Evolutionary conservation across 306 rosid species (phyloP).

Genomic region (Quercus dentata): DNA sequence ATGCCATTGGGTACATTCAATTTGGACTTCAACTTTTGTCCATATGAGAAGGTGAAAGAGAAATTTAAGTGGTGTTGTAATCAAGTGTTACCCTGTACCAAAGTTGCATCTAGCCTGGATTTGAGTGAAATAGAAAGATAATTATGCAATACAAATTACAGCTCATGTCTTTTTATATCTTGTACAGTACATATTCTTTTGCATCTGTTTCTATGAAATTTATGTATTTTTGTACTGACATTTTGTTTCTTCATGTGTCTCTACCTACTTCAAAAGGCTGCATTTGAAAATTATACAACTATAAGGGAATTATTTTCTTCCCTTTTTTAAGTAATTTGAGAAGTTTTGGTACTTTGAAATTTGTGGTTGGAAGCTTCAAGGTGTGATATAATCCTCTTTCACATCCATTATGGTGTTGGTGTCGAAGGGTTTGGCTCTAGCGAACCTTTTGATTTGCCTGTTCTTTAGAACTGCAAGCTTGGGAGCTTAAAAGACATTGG

Average conservation of each 20-base stretch:
- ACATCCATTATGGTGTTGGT: not conserved
- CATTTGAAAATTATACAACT: not conserved
- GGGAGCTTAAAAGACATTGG: not conserved
- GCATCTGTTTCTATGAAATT: not conserved
- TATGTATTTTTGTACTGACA: not conserved
- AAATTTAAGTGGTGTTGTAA: not conserved
- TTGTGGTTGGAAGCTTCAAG: not conserved
- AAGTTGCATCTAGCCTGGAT: not conserved
- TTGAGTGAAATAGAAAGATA: not conserved
- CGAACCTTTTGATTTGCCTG: not conserved
- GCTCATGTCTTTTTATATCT: not conserved
- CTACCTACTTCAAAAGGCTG: not conserved
- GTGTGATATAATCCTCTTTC: not conserved
- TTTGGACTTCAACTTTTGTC: not conserved
- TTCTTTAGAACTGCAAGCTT: slow-evolving; percentile 1
- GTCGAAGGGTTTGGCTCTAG: not conserved
- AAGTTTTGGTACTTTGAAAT: not conserved
- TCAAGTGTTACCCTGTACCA: not conserved
- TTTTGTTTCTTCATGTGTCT: not conserved
- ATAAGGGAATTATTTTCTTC: not conserved
- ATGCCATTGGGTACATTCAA: not conserved
- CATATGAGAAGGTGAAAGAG: not conserved
- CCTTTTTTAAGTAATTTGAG: not conserved
- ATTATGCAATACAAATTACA: not conserved
- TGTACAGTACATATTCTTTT: not conserved